These are phyloP conservation scores for Fremontodendron californicum DNA, from an alignment of 345 rosid species.

Conservation along the genomic window DNA sequence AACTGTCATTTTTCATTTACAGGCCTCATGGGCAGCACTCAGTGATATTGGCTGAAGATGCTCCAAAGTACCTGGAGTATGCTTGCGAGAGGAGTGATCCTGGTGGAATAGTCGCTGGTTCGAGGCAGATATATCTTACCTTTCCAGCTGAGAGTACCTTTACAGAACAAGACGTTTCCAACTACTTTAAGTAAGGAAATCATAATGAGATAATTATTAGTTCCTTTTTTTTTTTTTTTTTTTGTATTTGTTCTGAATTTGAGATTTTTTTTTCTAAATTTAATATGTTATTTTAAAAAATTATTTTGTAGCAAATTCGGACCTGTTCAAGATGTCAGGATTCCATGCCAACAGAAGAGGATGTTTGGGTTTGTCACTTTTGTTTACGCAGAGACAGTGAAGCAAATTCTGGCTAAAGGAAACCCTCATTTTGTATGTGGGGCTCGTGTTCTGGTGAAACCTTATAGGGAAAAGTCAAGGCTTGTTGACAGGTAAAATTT, in stretches of 20 bases:
- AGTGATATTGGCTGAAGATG: conserved; percentile 81
- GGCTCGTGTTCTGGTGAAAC: conserved; percentile 98
- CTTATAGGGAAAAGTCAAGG: conserved; percentile 85
- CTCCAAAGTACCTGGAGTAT: conserved; percentile 54
- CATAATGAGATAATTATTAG: no score
- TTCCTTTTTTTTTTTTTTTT: no score
- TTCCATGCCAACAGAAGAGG: conserved; percentile 89
- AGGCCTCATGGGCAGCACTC: conserved; percentile 99
- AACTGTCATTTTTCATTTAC: conserved; percentile 15
- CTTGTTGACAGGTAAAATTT: conserved; percentile 48
- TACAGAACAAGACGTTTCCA: conserved; percentile 78
- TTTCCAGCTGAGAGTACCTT: conserved; percentile 94
- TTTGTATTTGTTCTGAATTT: not conserved
- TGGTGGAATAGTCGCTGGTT: conserved; percentile 56
- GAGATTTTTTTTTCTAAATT: not conserved
- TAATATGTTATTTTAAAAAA: not conserved
- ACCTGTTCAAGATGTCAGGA: conserved; percentile 89
- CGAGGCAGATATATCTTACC: conserved; percentile 88
- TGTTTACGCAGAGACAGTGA: conserved; percentile 59
- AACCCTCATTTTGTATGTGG: conserved; percentile 92
- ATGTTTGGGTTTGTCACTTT: conserved; percentile 98
- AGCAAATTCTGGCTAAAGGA: conserved; percentile 67
- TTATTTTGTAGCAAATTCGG: conserved; percentile 65
- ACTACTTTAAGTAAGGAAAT: conserved; percentile 67
- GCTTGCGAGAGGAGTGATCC: conserved; percentile 52